Percentiles rank a stretch among this genome's conserved stretches.
These are phyloP conservation scores for Kwoniella dejecticola DNA, from an alignment of 768 basidiomycete genomes.

Conservation along the genomic window DNA sequence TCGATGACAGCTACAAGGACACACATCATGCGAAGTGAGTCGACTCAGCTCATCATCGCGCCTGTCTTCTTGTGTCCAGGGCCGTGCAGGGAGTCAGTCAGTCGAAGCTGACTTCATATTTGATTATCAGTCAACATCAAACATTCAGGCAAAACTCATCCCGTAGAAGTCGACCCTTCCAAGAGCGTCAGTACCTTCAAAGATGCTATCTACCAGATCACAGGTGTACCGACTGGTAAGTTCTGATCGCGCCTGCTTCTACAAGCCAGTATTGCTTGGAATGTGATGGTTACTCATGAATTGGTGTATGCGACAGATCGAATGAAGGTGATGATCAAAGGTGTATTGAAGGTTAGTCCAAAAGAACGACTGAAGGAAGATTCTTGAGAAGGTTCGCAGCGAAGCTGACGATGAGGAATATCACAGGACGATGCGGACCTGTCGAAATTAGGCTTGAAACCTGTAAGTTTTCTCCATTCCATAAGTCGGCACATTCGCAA, in stretches of 20 bases:
- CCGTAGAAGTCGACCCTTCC: slow-evolving; percentile 72
- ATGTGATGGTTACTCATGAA: not conserved
- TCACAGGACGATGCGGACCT: slow-evolving; percentile 83
- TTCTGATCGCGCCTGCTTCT: not conserved
- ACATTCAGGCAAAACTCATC: slow-evolving; percentile 78
- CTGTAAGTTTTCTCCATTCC: no score
- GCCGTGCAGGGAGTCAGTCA: no score
- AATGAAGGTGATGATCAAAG: slow-evolving; percentile 98
- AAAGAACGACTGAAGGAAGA: no score
- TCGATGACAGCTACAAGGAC: slow-evolving; percentile 1
- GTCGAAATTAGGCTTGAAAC: slow-evolving; percentile 79
- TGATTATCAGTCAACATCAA: slow-evolving; percentile 69
- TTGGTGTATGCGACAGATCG: slow-evolving; percentile 63
- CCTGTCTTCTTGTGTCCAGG: no score
- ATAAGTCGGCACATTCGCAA: not conserved
- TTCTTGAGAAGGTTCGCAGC: not conserved
- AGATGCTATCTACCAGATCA: slow-evolving; percentile 73
- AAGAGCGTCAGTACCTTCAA: slow-evolving; percentile 73
- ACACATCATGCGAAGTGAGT: slow-evolving; percentile 11
- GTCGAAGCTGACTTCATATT: not conserved
- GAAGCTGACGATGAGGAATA: not conserved
- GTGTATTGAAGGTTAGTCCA: slow-evolving; percentile 73
- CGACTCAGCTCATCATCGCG: no score
- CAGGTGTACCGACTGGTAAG: slow-evolving; percentile 66
- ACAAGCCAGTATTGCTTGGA: not conserved